A percentile compares a stretch with the other conserved stretches of the same genome.
phyloP scores from a whole-genome alignment of 768 basidiomycete genomes.

The Trametes maxima region DNA sequence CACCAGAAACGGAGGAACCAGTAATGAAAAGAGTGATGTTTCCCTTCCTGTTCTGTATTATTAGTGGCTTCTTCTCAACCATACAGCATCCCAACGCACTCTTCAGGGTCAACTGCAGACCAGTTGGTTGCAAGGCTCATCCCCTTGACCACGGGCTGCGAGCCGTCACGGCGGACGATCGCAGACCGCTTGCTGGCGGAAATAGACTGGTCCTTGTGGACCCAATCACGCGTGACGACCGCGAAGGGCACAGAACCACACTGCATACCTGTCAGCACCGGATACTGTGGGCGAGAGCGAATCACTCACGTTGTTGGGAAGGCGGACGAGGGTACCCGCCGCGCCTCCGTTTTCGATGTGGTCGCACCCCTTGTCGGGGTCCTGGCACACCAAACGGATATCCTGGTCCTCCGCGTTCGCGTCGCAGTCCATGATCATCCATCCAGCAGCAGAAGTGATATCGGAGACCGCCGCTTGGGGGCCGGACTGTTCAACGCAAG shows the following conservation, averaged over 20 bases:
- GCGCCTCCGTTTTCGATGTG: constrained; percentile 45
- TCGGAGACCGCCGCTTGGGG: constrained; percentile 36
- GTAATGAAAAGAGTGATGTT: constrained; percentile 17
- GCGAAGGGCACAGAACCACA: constrained; percentile 35
- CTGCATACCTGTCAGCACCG: constrained; percentile 9
- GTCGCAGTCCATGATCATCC: constrained; percentile 52
- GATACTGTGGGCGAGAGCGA: neutral
- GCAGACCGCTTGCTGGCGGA: constrained; percentile 34
- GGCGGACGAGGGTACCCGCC: constrained; percentile 52
- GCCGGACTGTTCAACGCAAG: constrained; percentile 15
- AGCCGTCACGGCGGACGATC: constrained; percentile 39
- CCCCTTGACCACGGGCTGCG: constrained; percentile 40
- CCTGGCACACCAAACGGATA: constrained; percentile 50
- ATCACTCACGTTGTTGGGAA: constrained; percentile 51
- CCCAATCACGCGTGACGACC: constrained; percentile 43
- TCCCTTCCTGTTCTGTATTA: constrained; percentile 4
- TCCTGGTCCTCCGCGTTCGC: constrained; percentile 44
- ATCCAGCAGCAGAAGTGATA: constrained; percentile 50
- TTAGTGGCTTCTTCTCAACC: neutral
- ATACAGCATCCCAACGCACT: neutral
- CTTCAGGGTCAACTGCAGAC: constrained; percentile 27
- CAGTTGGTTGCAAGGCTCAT: constrained; percentile 47
- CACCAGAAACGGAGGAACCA: constrained; percentile 14
- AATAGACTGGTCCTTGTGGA: constrained; percentile 46
- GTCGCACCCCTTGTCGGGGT: constrained; percentile 36